A percentile compares a stretch with the other conserved stretches of the same genome.
These are phyloP conservation scores for Neckera pumila DNA, from an alignment of 225 moss, liverwort and hornwort species.

Conservation along the genomic window DNA sequence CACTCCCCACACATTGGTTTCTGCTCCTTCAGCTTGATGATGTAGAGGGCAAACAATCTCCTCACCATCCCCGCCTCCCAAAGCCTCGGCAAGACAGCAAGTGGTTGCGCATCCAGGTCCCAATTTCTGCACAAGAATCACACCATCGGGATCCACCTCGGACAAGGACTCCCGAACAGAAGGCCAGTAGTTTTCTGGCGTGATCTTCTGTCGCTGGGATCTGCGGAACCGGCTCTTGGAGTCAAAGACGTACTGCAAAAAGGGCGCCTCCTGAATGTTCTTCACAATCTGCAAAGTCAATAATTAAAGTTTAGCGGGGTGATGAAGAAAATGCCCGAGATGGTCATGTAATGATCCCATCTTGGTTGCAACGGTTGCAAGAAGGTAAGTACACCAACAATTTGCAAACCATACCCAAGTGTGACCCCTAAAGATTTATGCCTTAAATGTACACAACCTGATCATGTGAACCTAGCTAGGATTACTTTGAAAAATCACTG, in stretches of 20 bases:
- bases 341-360: background rate
- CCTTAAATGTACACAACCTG: background rate
- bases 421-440: background rate
- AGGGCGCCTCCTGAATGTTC: slow-evolving; percentile 81
- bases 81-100: slow-evolving; percentile 30
- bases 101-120: slow-evolving; percentile 6
- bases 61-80: background rate
- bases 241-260: slow-evolving; percentile 56
- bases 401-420: background rate
- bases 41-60: background rate
- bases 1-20: slow-evolving; percentile 68
- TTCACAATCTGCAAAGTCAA: slow-evolving; percentile 52
- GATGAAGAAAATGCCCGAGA: background rate
- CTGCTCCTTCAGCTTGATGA: slow-evolving; percentile 3
- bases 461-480: background rate
- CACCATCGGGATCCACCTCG: slow-evolving; percentile 56
- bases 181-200: slow-evolving; percentile 46
- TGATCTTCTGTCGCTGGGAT: slow-evolving; percentile 36
- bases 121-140: slow-evolving; percentile 68
- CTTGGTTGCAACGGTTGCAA: background rate
- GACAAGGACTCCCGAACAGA: slow-evolving; percentile 28
- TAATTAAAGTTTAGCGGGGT: background rate
- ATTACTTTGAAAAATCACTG: background rate
- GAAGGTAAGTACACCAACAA: background rate
- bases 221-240: background rate